phyloP scores from a whole-genome alignment of 192 early-diverging fungal species.

The Gonapodya sp. region DNA sequence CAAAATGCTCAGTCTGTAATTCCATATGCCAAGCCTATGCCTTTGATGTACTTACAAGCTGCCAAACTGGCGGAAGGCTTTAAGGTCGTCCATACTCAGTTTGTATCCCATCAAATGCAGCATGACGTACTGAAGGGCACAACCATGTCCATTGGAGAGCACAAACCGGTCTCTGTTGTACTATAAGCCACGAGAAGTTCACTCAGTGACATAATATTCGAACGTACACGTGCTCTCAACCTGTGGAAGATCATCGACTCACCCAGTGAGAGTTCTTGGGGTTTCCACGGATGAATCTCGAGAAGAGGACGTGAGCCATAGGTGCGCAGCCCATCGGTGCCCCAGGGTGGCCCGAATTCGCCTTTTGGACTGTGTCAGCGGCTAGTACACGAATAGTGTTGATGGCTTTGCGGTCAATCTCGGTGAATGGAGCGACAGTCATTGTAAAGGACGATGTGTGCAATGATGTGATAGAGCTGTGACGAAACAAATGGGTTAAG shows the following conservation, averaged over 20 bases:
- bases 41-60: neutral
- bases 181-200: constrained; percentile 17
- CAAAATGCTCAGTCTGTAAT: no score
- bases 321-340: constrained; percentile 98
- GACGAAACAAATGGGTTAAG: neutral
- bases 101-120: constrained; percentile 85
- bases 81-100: constrained; percentile 79
- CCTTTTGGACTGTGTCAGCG: constrained; percentile 77
- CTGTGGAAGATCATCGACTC: constrained; percentile 18
- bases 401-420: neutral
- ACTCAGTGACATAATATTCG: no score
- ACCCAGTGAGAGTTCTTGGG: constrained; percentile 86
- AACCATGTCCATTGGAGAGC: constrained; percentile 93
- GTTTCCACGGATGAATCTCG: constrained; percentile 69
- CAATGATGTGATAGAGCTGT: neutral
- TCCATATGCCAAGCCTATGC: no score
- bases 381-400: constrained; percentile 60
- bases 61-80: constrained; percentile 70
- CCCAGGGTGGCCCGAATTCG: constrained; percentile 95
- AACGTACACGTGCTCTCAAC: no score
- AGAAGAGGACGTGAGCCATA: constrained; percentile 83
- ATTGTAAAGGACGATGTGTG: neutral
- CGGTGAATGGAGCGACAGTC: neutral
- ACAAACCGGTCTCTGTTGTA: constrained; percentile 95
- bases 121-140: constrained; percentile 82